Conservation (phyloP, 2,329 filamentous ascomycete species). For the Aspergillus clavatus region DNA sequence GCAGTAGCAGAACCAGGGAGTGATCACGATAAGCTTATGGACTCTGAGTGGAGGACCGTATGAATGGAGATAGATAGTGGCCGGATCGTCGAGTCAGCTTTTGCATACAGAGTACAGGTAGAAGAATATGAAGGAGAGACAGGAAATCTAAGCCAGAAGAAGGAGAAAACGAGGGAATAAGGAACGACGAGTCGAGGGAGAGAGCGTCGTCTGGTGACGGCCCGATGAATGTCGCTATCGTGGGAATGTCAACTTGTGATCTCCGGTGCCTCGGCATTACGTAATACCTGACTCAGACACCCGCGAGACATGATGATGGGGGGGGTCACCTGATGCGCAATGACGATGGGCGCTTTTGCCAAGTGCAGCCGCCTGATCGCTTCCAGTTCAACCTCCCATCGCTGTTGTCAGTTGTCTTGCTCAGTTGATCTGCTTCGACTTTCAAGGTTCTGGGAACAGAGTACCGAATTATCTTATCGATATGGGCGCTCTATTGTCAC, state of each 20-base stretch:
- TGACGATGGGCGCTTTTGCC: constrained; percentile 9
- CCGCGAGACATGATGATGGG: background rate
- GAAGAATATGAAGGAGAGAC: background rate
- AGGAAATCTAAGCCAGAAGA: background rate
- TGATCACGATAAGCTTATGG: too few species aligned
- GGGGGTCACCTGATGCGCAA: background rate
- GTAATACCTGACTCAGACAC: background rate
- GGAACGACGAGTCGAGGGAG: too few species aligned
- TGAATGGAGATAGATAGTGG: too few species aligned
- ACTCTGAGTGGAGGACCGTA: too few species aligned
- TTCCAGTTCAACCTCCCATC: background rate
- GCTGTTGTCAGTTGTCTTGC: background rate
- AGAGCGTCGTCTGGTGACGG: too few species aligned
- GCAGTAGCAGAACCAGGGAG: too few species aligned
- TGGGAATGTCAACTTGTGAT: background rate
- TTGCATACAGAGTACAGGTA: background rate
- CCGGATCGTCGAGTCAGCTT: too few species aligned
- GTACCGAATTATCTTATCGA: constrained; percentile 13
- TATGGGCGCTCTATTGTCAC: constrained; percentile 88
- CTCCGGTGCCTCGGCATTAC: background rate
- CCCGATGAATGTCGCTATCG: too few species aligned
- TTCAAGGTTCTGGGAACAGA: background rate
- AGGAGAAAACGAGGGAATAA: background rate
- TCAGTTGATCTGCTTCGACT: background rate
- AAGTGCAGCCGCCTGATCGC: background rate